These are phyloP conservation scores for Stemphylium vesicarium DNA, from an alignment of 2,329 filamentous ascomycete genomes.

Conservation along the genomic window DNA sequence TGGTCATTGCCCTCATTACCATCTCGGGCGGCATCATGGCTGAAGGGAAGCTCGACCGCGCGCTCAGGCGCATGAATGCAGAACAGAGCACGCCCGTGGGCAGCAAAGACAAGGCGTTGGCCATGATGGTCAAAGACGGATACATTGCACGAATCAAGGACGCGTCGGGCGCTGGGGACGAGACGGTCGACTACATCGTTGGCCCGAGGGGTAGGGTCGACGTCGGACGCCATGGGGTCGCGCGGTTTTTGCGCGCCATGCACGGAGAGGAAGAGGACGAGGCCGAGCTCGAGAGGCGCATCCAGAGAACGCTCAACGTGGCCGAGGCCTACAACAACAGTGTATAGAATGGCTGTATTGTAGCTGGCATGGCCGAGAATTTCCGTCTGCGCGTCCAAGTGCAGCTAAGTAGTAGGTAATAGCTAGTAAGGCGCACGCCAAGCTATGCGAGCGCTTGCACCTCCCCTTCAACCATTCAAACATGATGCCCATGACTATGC, in stretches of 20 bases:
- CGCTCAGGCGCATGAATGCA: conserved; percentile 76
- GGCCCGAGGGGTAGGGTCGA: conserved; percentile 87
- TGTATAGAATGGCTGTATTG: not conserved
- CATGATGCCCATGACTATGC: no score
- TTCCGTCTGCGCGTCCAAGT: no score
- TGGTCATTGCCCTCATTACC: conserved; percentile 77
- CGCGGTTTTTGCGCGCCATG: conserved; percentile 64
- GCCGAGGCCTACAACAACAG: conserved; percentile 22
- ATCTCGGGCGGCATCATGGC: conserved; percentile 74
- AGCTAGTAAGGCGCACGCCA: no score
- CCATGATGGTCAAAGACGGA: conserved; percentile 77
- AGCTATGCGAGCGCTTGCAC: no score
- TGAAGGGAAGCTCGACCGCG: conserved; percentile 79
- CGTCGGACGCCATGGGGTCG: conserved; percentile 77
- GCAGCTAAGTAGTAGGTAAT: no score
- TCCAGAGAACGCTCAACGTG: conserved; percentile 43
- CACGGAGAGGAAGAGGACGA: conserved; percentile 41
- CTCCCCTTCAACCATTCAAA: no score
- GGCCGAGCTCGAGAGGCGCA: conserved; percentile 41
- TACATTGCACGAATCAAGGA: conserved; percentile 82
- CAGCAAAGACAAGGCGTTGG: conserved; percentile 76
- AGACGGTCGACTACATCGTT: conserved; percentile 79
- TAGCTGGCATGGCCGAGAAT: no score
- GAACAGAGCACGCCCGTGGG: conserved; percentile 74
- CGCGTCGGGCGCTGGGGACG: conserved; percentile 72